Evolutionary conservation across 768 basidiomycete species (phyloP).

Genomic region (Trametopsis cervina): DNA sequence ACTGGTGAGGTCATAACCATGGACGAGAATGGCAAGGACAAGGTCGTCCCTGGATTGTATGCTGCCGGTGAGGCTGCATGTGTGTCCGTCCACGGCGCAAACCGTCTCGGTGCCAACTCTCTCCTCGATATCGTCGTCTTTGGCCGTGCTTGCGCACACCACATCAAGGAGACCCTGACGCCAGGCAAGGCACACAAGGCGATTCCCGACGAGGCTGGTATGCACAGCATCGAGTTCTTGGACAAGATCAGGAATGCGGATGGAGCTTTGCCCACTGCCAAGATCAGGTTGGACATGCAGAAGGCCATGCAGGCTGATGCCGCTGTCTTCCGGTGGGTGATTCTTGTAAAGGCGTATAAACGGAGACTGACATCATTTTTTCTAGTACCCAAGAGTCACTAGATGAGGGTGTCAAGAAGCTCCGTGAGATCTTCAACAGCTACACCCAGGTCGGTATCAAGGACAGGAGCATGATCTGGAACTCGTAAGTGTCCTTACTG

Average conservation of each 20-base stretch:
- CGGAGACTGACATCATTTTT: slow-evolving; percentile 3
- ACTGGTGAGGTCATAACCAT: slow-evolving; percentile 93
- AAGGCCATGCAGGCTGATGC: slow-evolving; percentile 99
- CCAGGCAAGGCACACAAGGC: slow-evolving; percentile 89
- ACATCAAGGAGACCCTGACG: slow-evolving; percentile 86
- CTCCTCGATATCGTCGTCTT: slow-evolving; percentile 98
- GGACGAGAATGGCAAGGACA: slow-evolving; percentile 85
- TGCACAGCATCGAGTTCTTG: slow-evolving; percentile 77
- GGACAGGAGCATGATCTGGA: slow-evolving; percentile 99
- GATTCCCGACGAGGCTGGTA: slow-evolving; percentile 81
- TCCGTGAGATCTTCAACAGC: slow-evolving; percentile 80
- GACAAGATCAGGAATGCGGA: slow-evolving; percentile 82
- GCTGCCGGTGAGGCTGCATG: slow-evolving; percentile 99
- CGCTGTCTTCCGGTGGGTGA: slow-evolving; percentile 81
- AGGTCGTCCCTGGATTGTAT: slow-evolving; percentile 92
- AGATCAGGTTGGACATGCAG: slow-evolving; percentile 94
- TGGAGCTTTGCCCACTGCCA: slow-evolving; percentile 80
- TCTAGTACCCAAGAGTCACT: slow-evolving; percentile 77
- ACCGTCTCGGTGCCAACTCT: slow-evolving; percentile 99
- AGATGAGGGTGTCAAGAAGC: slow-evolving; percentile 88
- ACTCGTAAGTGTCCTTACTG: slow-evolving; percentile 62
- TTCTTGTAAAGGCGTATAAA: not conserved
- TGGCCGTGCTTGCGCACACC: slow-evolving; percentile 97
- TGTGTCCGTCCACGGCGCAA: slow-evolving; percentile 98
- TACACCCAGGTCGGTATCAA: slow-evolving; percentile 92